These are phyloP conservation scores for Carnegiea gigantea DNA, from an alignment of 179 eudicot species.

Conservation along the genomic window DNA sequence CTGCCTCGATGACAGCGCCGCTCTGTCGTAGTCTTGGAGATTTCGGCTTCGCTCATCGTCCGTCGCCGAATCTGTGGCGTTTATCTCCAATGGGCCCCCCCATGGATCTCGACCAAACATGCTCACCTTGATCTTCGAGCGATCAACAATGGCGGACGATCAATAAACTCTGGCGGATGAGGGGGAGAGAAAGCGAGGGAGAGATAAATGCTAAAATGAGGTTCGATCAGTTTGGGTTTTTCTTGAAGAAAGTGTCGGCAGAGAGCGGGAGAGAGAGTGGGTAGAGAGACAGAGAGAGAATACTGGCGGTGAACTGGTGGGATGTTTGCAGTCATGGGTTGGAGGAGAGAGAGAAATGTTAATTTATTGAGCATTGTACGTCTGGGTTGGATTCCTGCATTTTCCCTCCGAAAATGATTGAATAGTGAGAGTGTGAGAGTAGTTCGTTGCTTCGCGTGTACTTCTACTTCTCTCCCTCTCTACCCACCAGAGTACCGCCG, in stretches of 20 bases:
- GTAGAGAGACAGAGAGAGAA: not conserved
- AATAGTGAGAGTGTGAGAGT: no score
- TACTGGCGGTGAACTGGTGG: not conserved
- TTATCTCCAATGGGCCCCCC: slow-evolving; percentile 85
- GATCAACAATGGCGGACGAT: slow-evolving; percentile 8
- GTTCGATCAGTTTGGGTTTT: no score
- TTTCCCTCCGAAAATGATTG: no score
- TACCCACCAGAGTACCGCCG: no score
- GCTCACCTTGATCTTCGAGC: slow-evolving; percentile 7
- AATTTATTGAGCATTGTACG: not conserved
- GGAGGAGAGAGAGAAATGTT: not conserved
- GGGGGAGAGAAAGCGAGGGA: not conserved
- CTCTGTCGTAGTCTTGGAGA: slow-evolving; percentile 73
- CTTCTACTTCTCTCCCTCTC: no score
- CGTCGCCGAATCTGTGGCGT: slow-evolving; percentile 72
- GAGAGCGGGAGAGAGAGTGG: not conserved
- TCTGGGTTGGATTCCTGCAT: no score
- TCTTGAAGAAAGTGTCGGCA: slow-evolving; percentile 4
- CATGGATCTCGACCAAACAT: slow-evolving; percentile 90
- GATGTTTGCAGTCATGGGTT: not conserved
- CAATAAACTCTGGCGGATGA: not conserved
- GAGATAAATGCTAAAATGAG: no score
- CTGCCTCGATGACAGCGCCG: slow-evolving; percentile 55
- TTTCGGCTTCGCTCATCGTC: slow-evolving; percentile 95
- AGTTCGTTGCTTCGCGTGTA: no score